Evolutionary conservation across 164 flowering plant species (phyloP).

Genomic region (Tinospora cordifolia): DNA sequence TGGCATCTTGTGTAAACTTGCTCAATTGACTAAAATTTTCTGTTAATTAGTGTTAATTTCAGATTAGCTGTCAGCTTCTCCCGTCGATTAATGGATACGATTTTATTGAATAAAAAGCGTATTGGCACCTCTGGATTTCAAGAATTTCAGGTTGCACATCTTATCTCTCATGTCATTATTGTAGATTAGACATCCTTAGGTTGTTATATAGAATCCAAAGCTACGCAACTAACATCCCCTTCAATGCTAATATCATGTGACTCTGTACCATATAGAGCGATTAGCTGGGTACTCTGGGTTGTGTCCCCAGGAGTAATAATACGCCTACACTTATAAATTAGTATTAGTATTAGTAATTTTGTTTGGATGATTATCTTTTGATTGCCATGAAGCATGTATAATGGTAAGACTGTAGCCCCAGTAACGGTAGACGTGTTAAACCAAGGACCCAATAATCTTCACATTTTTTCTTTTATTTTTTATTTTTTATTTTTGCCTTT

Average conservation of each 20-base stretch:
- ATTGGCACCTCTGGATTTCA: background rate
- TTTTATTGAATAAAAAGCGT: background rate
- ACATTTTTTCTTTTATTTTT: background rate
- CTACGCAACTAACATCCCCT: background rate
- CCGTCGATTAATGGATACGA: background rate
- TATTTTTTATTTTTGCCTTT: too few species aligned
- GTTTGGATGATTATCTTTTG: background rate
- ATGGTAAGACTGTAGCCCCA: background rate
- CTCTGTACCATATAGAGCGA: background rate
- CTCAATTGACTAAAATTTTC: too few species aligned
- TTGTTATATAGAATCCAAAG: background rate
- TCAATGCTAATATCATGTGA: background rate
- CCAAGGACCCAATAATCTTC: background rate
- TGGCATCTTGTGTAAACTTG: background rate
- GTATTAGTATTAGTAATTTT: background rate
- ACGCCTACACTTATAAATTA: background rate
- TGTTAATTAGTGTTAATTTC: background rate
- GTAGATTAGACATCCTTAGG: background rate
- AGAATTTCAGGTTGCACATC: constrained; percentile 1
- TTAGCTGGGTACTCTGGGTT: background rate
- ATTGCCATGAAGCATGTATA: background rate
- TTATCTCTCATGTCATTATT: background rate
- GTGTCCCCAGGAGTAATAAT: background rate
- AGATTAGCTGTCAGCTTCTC: background rate
- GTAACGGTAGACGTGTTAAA: background rate